Evolutionary conservation across 2,329 filamentous ascomycete species (phyloP).

Genomic region (Colletotrichum lindemuthianum): DNA sequence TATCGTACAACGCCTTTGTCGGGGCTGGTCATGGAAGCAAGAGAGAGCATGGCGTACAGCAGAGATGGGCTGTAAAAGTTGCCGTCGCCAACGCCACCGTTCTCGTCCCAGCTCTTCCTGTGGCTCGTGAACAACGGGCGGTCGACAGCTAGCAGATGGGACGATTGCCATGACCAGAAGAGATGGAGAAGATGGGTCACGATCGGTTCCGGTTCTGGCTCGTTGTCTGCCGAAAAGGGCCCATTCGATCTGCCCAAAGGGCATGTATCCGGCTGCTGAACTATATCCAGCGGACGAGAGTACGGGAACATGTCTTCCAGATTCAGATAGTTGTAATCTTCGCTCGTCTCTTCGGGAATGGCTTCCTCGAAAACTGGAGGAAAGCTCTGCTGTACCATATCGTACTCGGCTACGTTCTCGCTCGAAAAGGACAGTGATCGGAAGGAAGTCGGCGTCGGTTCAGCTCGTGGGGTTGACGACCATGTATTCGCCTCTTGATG

Average conservation of each 20-base stretch:
- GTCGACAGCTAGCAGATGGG: conserved; percentile 20
- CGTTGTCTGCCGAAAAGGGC: not conserved
- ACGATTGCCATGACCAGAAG: conserved; percentile 29
- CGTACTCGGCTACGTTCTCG: not conserved
- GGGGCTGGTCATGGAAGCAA: conserved; percentile 30
- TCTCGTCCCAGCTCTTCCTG: conserved; percentile 20
- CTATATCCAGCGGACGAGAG: not conserved
- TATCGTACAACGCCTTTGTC: conserved; percentile 27
- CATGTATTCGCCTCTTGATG: conserved; percentile 1
- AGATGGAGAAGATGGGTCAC: conserved; percentile 26
- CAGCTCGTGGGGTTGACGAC: not conserved
- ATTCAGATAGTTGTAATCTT: conserved; percentile 10
- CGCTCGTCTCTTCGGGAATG: not conserved
- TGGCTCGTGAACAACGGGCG: conserved; percentile 10
- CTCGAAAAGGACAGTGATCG: conserved; percentile 24
- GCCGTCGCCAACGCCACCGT: conserved; percentile 2
- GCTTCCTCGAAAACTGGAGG: conserved; percentile 12
- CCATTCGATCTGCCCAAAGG: not conserved
- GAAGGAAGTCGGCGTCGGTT: not conserved
- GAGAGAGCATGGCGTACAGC: conserved; percentile 20
- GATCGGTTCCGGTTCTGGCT: conserved; percentile 31
- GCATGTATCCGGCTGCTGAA: not conserved
- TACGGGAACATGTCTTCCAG: conserved; percentile 21
- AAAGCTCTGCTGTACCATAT: not conserved
- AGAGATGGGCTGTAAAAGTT: conserved; percentile 12